A percentile compares a stretch with the other conserved stretches of the same genome.
phyloP scores from a whole-genome alignment of 2,329 filamentous ascomycete species.

The Aspergillus aculeatinus region DNA sequence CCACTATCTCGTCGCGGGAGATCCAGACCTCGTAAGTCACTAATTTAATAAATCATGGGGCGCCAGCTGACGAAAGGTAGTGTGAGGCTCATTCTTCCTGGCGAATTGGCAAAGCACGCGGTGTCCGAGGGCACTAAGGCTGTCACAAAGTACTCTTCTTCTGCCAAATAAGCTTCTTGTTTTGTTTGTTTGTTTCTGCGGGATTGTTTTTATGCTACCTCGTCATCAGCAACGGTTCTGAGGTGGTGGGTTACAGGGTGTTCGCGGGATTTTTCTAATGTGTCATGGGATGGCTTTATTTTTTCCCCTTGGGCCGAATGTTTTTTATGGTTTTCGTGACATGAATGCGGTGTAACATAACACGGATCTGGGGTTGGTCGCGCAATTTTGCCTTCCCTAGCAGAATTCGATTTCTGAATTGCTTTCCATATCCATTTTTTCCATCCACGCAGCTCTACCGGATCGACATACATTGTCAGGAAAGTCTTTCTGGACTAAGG shows the following conservation, averaged over 20 bases:
- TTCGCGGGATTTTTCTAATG: slow-evolving; percentile 46
- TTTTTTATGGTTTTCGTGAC: slow-evolving; percentile 46
- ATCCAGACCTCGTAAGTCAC: slow-evolving; percentile 85
- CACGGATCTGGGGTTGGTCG: slow-evolving; percentile 40
- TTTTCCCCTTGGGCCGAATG: slow-evolving; percentile 40
- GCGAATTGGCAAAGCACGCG: slow-evolving; percentile 98
- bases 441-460: too few relatives aligned
- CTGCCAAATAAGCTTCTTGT: slow-evolving; percentile 80
- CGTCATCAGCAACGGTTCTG: slow-evolving; percentile 44
- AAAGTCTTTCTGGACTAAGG: background rate
- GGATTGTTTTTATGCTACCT: slow-evolving; percentile 45
- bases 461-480: too few relatives aligned
- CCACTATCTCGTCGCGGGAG: slow-evolving; percentile 97
- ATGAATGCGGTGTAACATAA: slow-evolving; percentile 49
- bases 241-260: slow-evolving; percentile 48
- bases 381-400: slow-evolving; percentile 31
- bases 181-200: slow-evolving; percentile 57
- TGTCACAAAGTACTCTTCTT: slow-evolving; percentile 99
- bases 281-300: slow-evolving; percentile 50
- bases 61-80: slow-evolving; percentile 42
- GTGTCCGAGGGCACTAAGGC: slow-evolving; percentile 99
- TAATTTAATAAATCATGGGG: background rate
- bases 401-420: slow-evolving; percentile 33
- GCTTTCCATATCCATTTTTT: slow-evolving; percentile 14
- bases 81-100: slow-evolving; percentile 94